A percentile compares a stretch with the other conserved stretches of the same genome.
Conservation (phyloP, 805 yeast genomes). For the Schwanniomyces pseudopolymorphus region DNA sequence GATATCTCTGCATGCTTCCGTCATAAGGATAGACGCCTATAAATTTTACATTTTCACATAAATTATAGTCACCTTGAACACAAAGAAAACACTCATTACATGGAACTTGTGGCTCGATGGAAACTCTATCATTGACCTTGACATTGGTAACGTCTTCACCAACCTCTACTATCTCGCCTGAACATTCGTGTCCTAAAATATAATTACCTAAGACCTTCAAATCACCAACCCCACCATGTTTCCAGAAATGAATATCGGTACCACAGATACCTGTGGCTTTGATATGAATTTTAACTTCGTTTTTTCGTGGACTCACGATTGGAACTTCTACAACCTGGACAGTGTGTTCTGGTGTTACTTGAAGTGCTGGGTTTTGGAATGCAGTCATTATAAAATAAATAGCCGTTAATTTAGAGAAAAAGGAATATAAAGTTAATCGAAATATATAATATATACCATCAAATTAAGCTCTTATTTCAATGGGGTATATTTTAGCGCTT, state of each 20-base stretch:
- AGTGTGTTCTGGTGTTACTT: background rate
- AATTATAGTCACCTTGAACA: constrained; percentile 38
- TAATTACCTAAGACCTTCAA: constrained; percentile 32
- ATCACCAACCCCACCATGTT: constrained; percentile 24
- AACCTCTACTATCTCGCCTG: constrained; percentile 47
- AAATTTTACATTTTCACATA: constrained; percentile 38
- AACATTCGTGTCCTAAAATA: constrained; percentile 46
- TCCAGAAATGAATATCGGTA: constrained; percentile 21
- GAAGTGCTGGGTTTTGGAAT: background rate
- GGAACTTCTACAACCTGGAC: constrained; percentile 4
- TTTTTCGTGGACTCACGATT: constrained; percentile 9
- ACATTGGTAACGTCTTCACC: constrained; percentile 45
- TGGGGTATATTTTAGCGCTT: too few relatives aligned
- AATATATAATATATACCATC: too few relatives aligned
- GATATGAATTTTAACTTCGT: constrained; percentile 19
- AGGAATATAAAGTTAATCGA: too few relatives aligned
- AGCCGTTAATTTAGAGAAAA: background rate
- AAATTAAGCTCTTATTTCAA: background rate
- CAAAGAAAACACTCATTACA: constrained; percentile 42
- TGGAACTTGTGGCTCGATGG: constrained; percentile 56
- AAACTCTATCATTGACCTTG: constrained; percentile 48
- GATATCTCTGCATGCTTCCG: constrained; percentile 20
- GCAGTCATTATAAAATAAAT: background rate
- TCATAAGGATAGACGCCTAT: constrained; percentile 36
- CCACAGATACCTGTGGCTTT: constrained; percentile 23